These are phyloP conservation scores for Funneliformis geosporum DNA, from an alignment of 192 early-diverging fungal species.

Conservation along the genomic window DNA sequence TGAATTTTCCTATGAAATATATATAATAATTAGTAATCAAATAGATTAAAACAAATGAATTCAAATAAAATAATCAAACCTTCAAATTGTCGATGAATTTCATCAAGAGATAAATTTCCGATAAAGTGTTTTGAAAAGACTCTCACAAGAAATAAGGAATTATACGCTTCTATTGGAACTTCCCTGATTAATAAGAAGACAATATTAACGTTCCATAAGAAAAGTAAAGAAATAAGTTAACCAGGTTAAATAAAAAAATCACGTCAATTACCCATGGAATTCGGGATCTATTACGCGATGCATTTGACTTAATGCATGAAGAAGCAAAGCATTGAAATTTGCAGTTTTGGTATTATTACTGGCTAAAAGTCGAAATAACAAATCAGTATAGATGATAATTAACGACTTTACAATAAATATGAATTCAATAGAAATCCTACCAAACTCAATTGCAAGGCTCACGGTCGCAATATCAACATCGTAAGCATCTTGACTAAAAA, in stretches of 20 bases:
- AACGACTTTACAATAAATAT: not conserved
- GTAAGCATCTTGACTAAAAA: constrained; percentile 66
- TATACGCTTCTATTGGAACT: constrained; percentile 63
- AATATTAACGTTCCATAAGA: not conserved
- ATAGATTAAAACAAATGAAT: not conserved
- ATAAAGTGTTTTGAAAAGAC: constrained; percentile 70
- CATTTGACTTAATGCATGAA: constrained; percentile 63
- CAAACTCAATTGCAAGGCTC: constrained; percentile 60
- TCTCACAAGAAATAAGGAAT: constrained; percentile 65
- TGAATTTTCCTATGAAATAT: not conserved
- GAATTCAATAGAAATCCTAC: constrained; percentile 41
- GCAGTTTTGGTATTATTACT: constrained; percentile 62
- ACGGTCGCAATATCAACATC: constrained; percentile 71
- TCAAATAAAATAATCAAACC: constrained; percentile 40
- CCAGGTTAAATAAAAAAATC: constrained; percentile 36
- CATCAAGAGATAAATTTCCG: constrained; percentile 51
- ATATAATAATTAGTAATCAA: no score
- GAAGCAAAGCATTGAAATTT: constrained; percentile 67
- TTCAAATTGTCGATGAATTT: constrained; percentile 66
- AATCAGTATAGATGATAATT: not conserved
- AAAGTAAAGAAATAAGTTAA: constrained; percentile 22
- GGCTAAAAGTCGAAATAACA: constrained; percentile 41
- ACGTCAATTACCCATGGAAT: constrained; percentile 40
- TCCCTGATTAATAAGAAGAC: constrained; percentile 42
- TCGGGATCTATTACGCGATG: constrained; percentile 49